Conservation (phyloP, 345 rosid species). For the Nasturtium officinale region DNA sequence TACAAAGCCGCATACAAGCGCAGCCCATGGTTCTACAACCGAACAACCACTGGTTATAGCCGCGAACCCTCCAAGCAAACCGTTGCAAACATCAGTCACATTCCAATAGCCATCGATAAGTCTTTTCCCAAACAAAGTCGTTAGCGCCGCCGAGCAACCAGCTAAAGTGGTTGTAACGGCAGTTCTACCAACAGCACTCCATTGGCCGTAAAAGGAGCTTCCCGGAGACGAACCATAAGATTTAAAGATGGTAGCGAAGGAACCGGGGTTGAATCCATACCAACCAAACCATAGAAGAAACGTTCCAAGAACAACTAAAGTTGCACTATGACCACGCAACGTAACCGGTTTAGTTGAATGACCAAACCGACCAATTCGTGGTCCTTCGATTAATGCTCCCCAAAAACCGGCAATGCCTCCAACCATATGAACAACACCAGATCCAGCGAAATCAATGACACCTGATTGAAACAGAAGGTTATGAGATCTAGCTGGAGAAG, state of each 20-base stretch:
- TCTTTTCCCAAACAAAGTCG: conserved; percentile 47
- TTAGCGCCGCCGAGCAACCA: conserved; percentile 49
- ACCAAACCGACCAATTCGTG: conserved; percentile 47
- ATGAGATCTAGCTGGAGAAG: conserved; percentile 47
- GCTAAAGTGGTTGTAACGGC: conserved; percentile 53
- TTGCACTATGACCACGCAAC: conserved; percentile 48
- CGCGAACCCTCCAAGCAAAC: conserved; percentile 53
- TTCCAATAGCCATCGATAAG: conserved; percentile 47
- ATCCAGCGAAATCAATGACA: conserved; percentile 51
- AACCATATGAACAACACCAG: conserved; percentile 55
- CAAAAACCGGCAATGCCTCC: conserved; percentile 52
- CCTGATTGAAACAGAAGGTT: conserved; percentile 41
- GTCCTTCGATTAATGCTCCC: conserved; percentile 55
- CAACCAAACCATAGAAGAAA: conserved; percentile 52
- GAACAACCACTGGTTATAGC: conserved; percentile 52
- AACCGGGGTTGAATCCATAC: conserved; percentile 57
- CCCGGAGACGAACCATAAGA: conserved; percentile 26
- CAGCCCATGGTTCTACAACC: conserved; percentile 52
- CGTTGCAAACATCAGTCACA: conserved; percentile 50
- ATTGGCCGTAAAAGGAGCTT: conserved; percentile 45
- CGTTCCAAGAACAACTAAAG: conserved; percentile 53
- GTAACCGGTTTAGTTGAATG: conserved; percentile 23
- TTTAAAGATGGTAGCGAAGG: conserved; percentile 44
- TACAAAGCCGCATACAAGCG: conserved; percentile 50
- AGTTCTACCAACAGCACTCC: conserved; percentile 54